Percentiles rank a stretch among this genome's conserved stretches.
These are phyloP conservation scores for Daldinia grandis DNA, from an alignment of 495 filamentous ascomycete species.

Conservation along the genomic window DNA sequence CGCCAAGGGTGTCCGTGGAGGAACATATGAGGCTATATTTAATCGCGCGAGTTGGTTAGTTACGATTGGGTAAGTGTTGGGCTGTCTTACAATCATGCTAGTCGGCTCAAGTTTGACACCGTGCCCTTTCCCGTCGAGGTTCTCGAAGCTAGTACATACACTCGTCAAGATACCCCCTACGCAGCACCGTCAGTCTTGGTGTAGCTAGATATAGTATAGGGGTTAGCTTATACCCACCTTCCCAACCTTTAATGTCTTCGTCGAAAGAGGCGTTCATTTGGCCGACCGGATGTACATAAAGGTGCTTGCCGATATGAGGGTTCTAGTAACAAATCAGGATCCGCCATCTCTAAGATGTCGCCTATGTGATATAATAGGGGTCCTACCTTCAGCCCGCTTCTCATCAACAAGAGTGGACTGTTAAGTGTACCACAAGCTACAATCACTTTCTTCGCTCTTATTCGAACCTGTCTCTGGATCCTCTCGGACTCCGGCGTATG, in stretches of 20 bases:
- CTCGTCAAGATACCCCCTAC: constrained; percentile 73
- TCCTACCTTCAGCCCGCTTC: constrained; percentile 69
- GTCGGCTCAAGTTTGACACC: constrained; percentile 81
- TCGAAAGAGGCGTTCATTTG: constrained; percentile 69
- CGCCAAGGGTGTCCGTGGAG: constrained; percentile 69
- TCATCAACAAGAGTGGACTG: constrained; percentile 76
- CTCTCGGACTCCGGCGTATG: constrained; percentile 55
- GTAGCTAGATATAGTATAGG: background rate
- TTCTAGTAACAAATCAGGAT: constrained; percentile 61
- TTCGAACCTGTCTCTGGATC: constrained; percentile 65
- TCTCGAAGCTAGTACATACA: constrained; percentile 79
- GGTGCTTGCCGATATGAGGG: constrained; percentile 81
- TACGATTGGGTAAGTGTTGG: background rate
- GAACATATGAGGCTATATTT: constrained; percentile 46
- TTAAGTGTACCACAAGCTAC: constrained; percentile 76
- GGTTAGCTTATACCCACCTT: constrained; percentile 58
- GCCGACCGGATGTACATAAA: constrained; percentile 80
- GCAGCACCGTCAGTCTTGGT: background rate
- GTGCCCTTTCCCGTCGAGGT: constrained; percentile 82
- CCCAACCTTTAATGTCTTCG: constrained; percentile 76
- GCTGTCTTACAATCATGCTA: constrained; percentile 63
- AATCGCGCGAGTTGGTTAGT: background rate
- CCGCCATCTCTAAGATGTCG: background rate
- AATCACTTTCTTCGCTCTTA: constrained; percentile 85
- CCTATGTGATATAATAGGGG: background rate